Evolutionary conservation across 192 early-diverging fungal species (phyloP).

Genomic region (Rhizophagus prolifer): DNA sequence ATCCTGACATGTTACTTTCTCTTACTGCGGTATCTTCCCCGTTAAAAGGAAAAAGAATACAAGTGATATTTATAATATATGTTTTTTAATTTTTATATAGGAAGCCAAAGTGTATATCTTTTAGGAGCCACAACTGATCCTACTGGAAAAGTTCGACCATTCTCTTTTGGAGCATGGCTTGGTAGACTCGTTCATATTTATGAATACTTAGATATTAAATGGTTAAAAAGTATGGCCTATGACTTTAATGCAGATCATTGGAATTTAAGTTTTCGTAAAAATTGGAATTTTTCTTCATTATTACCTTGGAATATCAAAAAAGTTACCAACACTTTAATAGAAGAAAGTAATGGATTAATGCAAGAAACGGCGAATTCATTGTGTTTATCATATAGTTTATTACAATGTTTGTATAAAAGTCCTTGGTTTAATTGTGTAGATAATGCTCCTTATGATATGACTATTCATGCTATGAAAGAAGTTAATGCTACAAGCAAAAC

Average conservation of each 20-base stretch:
- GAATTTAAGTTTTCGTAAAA: slow-evolving; percentile 11
- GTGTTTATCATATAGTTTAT: neutral
- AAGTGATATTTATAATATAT: neutral
- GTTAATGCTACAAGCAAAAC: slow-evolving; percentile 8
- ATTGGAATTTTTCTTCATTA: neutral
- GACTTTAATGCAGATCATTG: slow-evolving; percentile 27
- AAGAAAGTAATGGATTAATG: neutral
- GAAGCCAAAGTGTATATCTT: slow-evolving; percentile 6
- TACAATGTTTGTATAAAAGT: slow-evolving; percentile 18
- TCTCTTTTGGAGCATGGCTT: slow-evolving; percentile 21
- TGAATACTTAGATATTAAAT: slow-evolving; percentile 24
- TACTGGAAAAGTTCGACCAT: neutral
- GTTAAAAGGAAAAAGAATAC: neutral
- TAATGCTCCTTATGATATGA: slow-evolving; percentile 22
- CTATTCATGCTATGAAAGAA: slow-evolving; percentile 27
- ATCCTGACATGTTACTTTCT: slow-evolving; percentile 24
- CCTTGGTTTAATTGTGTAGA: slow-evolving; percentile 15
- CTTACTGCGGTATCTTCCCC: slow-evolving; percentile 12
- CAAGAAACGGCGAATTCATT: neutral
- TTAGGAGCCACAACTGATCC: neutral
- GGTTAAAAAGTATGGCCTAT: slow-evolving; percentile 7
- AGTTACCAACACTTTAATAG: neutral
- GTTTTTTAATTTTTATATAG: neutral
- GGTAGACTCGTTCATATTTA: slow-evolving; percentile 19
- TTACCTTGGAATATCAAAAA: neutral